Evolutionary conservation across 306 rosid species (phyloP).

Genomic region (Cicer yamashitae): DNA sequence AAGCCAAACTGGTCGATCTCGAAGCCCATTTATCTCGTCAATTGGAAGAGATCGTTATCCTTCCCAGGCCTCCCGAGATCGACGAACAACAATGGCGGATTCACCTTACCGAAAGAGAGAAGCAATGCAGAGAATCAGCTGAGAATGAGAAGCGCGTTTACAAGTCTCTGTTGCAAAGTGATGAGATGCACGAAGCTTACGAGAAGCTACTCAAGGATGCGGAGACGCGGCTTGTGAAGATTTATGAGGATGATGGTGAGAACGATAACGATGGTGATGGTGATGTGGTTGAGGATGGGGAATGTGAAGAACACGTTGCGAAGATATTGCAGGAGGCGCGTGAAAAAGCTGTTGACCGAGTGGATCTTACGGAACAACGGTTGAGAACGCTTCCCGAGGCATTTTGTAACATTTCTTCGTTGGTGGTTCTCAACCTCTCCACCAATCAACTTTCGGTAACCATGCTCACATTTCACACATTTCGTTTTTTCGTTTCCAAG

Average conservation of each 20-base stretch:
- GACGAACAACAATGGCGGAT: conserved; percentile 62
- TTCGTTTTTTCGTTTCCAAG: not conserved
- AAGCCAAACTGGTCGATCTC: conserved; percentile 57
- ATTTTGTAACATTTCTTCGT: conserved; percentile 62
- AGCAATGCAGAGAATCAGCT: conserved; percentile 49
- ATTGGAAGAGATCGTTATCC: conserved; percentile 66
- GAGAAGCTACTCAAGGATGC: conserved; percentile 80
- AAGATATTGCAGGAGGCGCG: conserved; percentile 71
- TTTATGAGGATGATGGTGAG: conserved; percentile 57
- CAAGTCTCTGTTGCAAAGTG: conserved; percentile 67
- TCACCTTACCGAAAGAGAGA: conserved; percentile 61
- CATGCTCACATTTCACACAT: not conserved
- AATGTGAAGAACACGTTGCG: conserved; percentile 65
- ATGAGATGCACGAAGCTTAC: conserved; percentile 81
- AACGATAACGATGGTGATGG: not conserved
- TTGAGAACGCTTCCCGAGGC: conserved; percentile 73
- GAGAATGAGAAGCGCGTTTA: conserved; percentile 65
- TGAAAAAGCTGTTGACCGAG: conserved; percentile 62
- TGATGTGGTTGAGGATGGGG: conserved; percentile 47
- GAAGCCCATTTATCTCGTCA: conserved; percentile 65
- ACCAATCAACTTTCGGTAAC: conserved; percentile 74
- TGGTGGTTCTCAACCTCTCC: conserved; percentile 67
- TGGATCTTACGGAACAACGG: conserved; percentile 61
- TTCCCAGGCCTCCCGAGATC: conserved; percentile 71
- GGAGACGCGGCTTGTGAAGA: conserved; percentile 72